These are phyloP conservation scores for Apiotrichum gracile DNA, from an alignment of 1,284 basidiomycete genomes.

Conservation along the genomic window DNA sequence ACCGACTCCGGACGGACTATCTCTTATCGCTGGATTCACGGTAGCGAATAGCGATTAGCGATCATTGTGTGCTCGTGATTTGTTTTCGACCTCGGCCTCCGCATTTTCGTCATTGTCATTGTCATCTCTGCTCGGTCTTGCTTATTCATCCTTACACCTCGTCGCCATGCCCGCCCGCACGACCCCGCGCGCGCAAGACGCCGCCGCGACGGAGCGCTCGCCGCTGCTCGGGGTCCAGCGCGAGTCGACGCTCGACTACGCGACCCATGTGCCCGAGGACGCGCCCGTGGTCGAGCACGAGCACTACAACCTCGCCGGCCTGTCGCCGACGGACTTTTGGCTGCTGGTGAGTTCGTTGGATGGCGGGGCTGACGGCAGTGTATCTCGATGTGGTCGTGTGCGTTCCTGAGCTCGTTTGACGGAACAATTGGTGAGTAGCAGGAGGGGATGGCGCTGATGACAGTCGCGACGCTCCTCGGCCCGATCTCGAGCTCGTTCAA, in stretches of 20 bases:
- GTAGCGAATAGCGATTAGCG: too few relatives aligned
- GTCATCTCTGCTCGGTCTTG: too few relatives aligned
- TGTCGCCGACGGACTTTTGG: constrained; percentile 28
- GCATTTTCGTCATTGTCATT: too few relatives aligned
- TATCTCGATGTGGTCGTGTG: constrained; percentile 31
- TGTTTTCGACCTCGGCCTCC: too few relatives aligned
- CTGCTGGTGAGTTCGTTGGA: constrained; percentile 15
- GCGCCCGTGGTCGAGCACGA: constrained; percentile 6
- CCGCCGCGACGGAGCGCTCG: constrained; percentile 7
- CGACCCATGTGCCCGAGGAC: constrained; percentile 12
- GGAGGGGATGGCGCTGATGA: neutral
- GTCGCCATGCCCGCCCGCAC: neutral
- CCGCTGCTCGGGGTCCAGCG: constrained; percentile 10
- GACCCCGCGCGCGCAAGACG: neutral
- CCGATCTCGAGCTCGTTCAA: constrained; percentile 44
- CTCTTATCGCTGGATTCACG: too few relatives aligned
- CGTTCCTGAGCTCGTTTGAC: constrained; percentile 70
- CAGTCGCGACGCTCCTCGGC: constrained; percentile 56
- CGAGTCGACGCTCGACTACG: constrained; percentile 13
- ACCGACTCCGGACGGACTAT: too few relatives aligned
- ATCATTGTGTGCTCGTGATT: too few relatives aligned
- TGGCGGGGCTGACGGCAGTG: constrained; percentile 14
- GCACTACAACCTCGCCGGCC: constrained; percentile 39
- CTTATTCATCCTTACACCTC: neutral
- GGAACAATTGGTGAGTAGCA: constrained; percentile 49